Percentiles rank a stretch among this genome's conserved stretches.
phyloP scores from a whole-genome alignment of 2,329 filamentous ascomycete species.

The Phaeophleospora eucalypticola region DNA sequence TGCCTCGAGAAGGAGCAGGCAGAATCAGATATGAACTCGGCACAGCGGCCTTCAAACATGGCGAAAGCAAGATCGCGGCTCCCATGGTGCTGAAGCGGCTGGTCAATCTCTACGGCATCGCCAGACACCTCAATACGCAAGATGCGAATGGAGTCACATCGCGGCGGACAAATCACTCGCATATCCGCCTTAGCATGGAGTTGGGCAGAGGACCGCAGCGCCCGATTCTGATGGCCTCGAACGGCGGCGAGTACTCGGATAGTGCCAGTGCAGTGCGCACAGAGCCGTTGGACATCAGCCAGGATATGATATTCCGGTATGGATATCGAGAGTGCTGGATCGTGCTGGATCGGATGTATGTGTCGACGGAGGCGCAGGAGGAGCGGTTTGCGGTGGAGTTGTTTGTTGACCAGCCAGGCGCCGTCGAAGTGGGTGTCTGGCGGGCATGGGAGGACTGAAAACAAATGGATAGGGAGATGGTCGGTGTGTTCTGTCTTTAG shows the following conservation, averaged over 20 bases:
- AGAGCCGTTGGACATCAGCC: constrained; percentile 69
- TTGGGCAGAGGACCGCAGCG: constrained; percentile 67
- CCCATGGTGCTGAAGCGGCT: constrained; percentile 51
- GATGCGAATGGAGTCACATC: constrained; percentile 16
- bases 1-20: constrained; percentile 73
- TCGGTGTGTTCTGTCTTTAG: constrained; percentile 1
- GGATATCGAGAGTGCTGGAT: constrained; percentile 63
- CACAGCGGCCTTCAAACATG: constrained; percentile 48
- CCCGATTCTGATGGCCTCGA: constrained; percentile 59
- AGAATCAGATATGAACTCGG: constrained; percentile 60
- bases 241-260: constrained; percentile 73
- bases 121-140: constrained; percentile 18
- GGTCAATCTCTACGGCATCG: constrained; percentile 31
- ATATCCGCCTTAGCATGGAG: constrained; percentile 69
- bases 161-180: constrained; percentile 33
- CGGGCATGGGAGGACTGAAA: constrained; percentile 39
- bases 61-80: constrained; percentile 52
- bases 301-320: constrained; percentile 47
- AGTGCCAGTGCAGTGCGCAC: constrained; percentile 61
- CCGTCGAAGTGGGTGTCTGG: constrained; percentile 44
- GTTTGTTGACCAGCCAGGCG: constrained; percentile 43
- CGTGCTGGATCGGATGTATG: constrained; percentile 75
- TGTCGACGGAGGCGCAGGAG: constrained; percentile 42
- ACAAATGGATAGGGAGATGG: neutral
- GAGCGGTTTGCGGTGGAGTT: constrained; percentile 51